Base-by-base conservation (phyloP, 352 stramenopile species). In the Globisporangium recalcitrans region DNA sequence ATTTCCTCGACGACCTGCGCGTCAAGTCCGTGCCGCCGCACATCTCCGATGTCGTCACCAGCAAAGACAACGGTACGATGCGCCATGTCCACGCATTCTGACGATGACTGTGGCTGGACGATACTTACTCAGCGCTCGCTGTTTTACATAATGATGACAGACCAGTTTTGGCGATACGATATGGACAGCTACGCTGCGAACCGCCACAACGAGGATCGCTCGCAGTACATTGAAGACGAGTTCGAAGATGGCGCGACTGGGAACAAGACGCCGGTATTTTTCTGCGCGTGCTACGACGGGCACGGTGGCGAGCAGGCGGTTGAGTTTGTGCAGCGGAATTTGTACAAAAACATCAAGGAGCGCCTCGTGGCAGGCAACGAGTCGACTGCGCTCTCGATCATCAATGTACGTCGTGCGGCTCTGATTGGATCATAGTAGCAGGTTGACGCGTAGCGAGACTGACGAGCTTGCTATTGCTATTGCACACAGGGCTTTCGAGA, bases 101-200 rank as follows among this genome's bases (percentile, higher is more conserved):
- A 19, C 13, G 24, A n/a, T 44, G 36, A 3, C 13, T 40, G 52
- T 40, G 51, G 13, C 10, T 38, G 14, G 29, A 3, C 6, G 38
- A n/a, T 36, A 22, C 38, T 46, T 3, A 57, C 16, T 52, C 5
- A 16, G 19, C 31, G n/a, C 26, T 24, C 32, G 8, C 34, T 52
- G 6, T 58, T 13, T 42, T 55, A n/a, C n/a, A n/a, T 22, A n/a
- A 22, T 13, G 38, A 21, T 11, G 44, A 13, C 22, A 74, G 67
- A 74, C 1, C 51, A 83, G 16, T 83, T 88, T 55, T 88, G 78
- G 78, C 76, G 78, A 47, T 86, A 76, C 53, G 78, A 88, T 51
- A 83, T 85, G 78, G 77, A 88, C 67, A 85, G 74, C 68, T 88
- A 88, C 54, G 78, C 78, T 10, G 78, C 78, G 14, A 88, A 88